Base-by-base conservation (phyloP, 176 grass and related monocot species). In the Stipa capillata region DNA sequence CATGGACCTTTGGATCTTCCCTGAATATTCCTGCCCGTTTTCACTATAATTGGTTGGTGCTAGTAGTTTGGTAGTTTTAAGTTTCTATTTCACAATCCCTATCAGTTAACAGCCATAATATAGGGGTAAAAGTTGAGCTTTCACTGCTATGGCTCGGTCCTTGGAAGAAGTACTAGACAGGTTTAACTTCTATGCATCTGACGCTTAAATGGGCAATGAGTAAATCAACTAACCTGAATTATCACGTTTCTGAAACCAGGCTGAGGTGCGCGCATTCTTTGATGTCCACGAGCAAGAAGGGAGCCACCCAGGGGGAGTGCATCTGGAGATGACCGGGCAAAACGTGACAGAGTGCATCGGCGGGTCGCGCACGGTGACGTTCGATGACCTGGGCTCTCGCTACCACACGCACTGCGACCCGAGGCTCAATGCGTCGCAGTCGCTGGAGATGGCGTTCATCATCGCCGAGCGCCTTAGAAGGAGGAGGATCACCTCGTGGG, bases 271-370 rank as follows among this genome's bases (percentile, higher is more conserved):
- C 25, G 91, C 87, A 9, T 90, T 93, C 84, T 93, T 93, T 56
- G 87, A 90, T 82, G 91, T 90, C 12, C 91, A 90, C 2, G 85
- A 85, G 36, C 85, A 90, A 90, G 91, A 93, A 87, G 91, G 91
- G 21, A 90, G 91, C 77, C 77, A 90, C 56, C 91, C 91, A 18
- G 85, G 87, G 78, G 91, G 91, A 13, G 87, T 90, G 65, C 91
- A 93, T 31, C 80, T 90, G 60, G 91, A 93, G 81, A 90, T 93
- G 91, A 93, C 91, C 0, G 91, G 91, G 15, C 91, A 93, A 69
- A 93, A 93, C 57, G 87, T 93, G 68, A 93, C 87, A 11, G 91
- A 93, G 49, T 90, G 91, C 77, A 87, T 93, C 31, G 91, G 91
- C 6, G 91, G 87, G 23, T 90, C 84, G 14, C 65, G 87, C 9